These are phyloP conservation scores for Solioccasus polychromus DNA, from an alignment of 768 basidiomycete species.

Conservation along the genomic window DNA sequence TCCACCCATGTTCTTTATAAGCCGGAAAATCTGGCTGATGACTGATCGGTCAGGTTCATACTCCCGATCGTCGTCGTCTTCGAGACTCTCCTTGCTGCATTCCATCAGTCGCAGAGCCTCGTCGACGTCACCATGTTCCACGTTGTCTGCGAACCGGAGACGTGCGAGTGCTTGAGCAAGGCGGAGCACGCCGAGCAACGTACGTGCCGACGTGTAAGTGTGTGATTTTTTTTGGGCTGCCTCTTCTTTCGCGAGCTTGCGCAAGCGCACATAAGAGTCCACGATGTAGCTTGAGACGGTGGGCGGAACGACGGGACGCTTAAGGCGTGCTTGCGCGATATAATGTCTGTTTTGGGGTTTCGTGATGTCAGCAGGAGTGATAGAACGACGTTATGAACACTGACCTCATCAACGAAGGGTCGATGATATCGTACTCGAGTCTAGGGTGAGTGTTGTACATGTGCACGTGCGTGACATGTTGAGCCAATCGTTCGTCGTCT, in stretches of 20 bases:
- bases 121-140: conserved; percentile 87
- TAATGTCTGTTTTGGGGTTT: conserved; percentile 64
- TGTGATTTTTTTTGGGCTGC: conserved; percentile 85
- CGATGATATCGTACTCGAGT: conserved; percentile 78
- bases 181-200: conserved; percentile 90
- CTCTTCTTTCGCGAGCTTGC: conserved; percentile 90
- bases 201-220: conserved; percentile 94
- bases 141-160: conserved; percentile 77
- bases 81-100: conserved; percentile 88
- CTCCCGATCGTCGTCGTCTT: conserved; percentile 73
- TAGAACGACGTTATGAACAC: conserved; percentile 8
- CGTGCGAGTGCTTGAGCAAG: conserved; percentile 94
- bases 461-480: conserved; percentile 97
- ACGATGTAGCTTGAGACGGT: conserved; percentile 91
- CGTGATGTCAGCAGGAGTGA: conserved; percentile 2
- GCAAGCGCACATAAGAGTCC: conserved; percentile 91
- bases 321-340: conserved; percentile 86
- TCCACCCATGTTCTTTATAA: conserved; percentile 84
- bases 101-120: conserved; percentile 97
- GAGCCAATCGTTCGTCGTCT: conserved; percentile 92
- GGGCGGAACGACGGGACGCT: conserved; percentile 86
- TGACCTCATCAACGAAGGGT: conserved; percentile 86
- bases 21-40: conserved; percentile 81
- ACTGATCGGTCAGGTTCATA: conserved; percentile 73
- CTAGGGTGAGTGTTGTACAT: conserved; percentile 92